These are phyloP conservation scores for Suhomyces chickasaworum DNA, from an alignment of 1,139 yeast species.

Conservation along the genomic window DNA sequence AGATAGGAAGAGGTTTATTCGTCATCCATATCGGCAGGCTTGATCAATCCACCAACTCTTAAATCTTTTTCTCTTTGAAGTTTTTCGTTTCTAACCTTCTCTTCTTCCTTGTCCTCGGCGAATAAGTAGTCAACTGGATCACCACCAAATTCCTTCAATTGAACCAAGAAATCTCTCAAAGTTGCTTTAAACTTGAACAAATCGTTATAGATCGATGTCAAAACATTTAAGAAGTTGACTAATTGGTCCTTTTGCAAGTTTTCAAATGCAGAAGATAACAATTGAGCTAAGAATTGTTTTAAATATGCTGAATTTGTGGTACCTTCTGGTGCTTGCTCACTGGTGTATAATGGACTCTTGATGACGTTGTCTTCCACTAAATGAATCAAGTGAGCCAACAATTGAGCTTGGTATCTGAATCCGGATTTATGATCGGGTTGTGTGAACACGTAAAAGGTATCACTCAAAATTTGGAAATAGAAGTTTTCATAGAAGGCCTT, in stretches of 20 bases:
- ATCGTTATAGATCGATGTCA: slow-evolving; percentile 73
- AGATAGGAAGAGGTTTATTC: slow-evolving; percentile 3
- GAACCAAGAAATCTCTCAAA: slow-evolving; percentile 93
- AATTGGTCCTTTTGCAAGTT: slow-evolving; percentile 86
- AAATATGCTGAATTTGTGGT: slow-evolving; percentile 79
- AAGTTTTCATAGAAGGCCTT: slow-evolving; percentile 86
- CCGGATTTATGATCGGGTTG: slow-evolving; percentile 99
- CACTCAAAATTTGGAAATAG: slow-evolving; percentile 86
- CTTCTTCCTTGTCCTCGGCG: slow-evolving; percentile 90
- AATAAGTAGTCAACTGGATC: slow-evolving; percentile 89
- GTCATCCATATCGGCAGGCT: slow-evolving; percentile 96
- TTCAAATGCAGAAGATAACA: slow-evolving; percentile 85
- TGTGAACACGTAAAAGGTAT: slow-evolving; percentile 88
- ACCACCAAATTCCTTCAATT: slow-evolving; percentile 94
- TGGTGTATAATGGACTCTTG: slow-evolving; percentile 71
- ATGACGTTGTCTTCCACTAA: slow-evolving; percentile 78
- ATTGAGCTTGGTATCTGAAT: slow-evolving; percentile 81
- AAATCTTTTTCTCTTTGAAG: slow-evolving; percentile 79
- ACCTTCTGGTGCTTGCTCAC: slow-evolving; percentile 78
- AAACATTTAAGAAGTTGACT: slow-evolving; percentile 74
- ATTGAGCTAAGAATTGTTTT: slow-evolving; percentile 78
- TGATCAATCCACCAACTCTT: slow-evolving; percentile 89
- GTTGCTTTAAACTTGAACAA: slow-evolving; percentile 78
- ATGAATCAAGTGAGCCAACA: slow-evolving; percentile 81
- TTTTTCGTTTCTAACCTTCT: slow-evolving; percentile 66